Base-by-base conservation (phyloP, 2,329 filamentous ascomycete genomes). In the Rasamsonia emersonii region DNA sequence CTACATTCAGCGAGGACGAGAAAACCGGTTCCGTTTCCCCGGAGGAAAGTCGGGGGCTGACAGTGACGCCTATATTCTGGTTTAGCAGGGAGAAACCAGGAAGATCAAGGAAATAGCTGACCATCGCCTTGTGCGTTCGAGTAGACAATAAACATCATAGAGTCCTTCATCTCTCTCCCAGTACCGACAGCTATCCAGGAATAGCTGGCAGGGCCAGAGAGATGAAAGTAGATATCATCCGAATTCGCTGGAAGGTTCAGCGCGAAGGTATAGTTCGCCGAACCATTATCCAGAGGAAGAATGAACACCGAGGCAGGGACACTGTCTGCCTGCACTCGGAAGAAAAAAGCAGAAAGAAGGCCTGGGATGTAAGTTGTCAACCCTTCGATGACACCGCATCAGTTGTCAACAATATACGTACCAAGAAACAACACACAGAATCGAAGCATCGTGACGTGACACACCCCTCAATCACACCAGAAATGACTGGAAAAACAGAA, bases 241-340 rank as follows among this genome's bases (percentile, higher is more conserved):
- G 46, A 47, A 24, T 38, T 35, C 18, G 46, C 36, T 7, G 47
- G 43, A 15, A 50, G 30, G 30, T 47, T 49, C 13, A 50, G 28
- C 8, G 46, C 44, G 26, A 49, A 49, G 4, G 42, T 42, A 24
- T 38, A 47, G 18, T 44, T 40, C 3, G 11, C 19, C 8, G 37
- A 33, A 9, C 32, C 36, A n/a, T 17, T 31, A 10, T 34, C 20
- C 2, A 45, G 28, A 8, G 44, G 38, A 7, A 39, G 26, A 18
- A 36, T 39, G 30, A 45, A 47, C 9, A 42, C 36, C 13, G 32
- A 35, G 9, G 24, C 21, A 7, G 35, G n/a, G 13, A 36, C 24
- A 24, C 35, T 14, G 26, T 23, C 18, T 24, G 13, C 15, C 15
- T 31, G n/a, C 6, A 23, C 18, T 14, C n/a, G 18, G 10, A 20